Evolutionary conservation across 2,329 filamentous ascomycete genomes (phyloP), one percentile per base, ranked within the genome.

Genomic region (Apiospora kogelbergensis): DNA sequence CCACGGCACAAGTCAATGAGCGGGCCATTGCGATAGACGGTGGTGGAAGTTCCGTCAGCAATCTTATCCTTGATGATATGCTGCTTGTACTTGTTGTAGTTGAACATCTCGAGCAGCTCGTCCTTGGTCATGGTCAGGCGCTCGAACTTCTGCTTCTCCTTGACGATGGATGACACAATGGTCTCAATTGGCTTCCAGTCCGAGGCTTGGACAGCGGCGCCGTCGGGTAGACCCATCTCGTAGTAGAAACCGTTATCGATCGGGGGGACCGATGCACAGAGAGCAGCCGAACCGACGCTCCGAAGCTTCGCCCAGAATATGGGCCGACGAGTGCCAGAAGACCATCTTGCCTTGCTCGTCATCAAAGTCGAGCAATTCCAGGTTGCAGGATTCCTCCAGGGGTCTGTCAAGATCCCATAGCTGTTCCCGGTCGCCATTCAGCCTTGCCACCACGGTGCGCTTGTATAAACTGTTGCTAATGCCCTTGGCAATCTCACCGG

Each of bases 31-130:
- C 94, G 90, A 82, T 98, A 99, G 48, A 98, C 95, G 11, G 96
- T 98, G 79, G 94, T 97, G 78, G 88, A 93, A 68, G 94, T 95
- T 74, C 94, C 94, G 74, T 97, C 94, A 46, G 91, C 86, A 71
- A 98, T 93, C 81, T 97, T 94, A 84, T 94, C 92, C 75, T 94
- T 91, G 83, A 99, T 98, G 81, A 98, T 97, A 81, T 98, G 93
- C 80, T 97, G 90, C 88, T 99, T 98, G 86, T 97, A 98, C 80
- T 96, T 96, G 87, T 97, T 98, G 86, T 97, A 97, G 75, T 90
- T 89, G 85, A 98, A 98, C 93, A 98, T 97, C 80, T 97, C 94
- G 67, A 96, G 88, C 66, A 98, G 87, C 74, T 98, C 91, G 68
- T 95, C 92, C 83, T 98, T 98, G 73, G 92, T 92, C 78, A 98